A percentile compares a stretch with the other conserved stretches of the same genome.
phyloP scores from a whole-genome alignment of 75 land plant genomes.

The Isoetes taiwanensis region DNA sequence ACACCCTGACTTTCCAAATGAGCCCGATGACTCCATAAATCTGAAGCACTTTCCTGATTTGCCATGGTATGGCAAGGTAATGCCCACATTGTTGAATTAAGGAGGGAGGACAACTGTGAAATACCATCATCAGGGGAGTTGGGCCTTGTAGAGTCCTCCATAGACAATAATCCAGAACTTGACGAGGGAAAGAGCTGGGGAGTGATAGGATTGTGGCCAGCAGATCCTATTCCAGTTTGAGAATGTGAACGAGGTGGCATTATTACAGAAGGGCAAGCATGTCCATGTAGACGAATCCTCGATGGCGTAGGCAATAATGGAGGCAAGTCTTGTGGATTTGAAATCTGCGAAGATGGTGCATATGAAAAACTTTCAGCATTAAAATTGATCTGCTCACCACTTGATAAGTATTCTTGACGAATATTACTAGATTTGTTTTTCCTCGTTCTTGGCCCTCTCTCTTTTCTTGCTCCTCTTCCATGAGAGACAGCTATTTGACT shows the following conservation, averaged over 20 bases:
- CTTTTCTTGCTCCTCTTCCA: not conserved
- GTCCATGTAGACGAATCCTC: not conserved
- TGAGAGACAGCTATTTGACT: not conserved
- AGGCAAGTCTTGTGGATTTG: not conserved
- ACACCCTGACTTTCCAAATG: not conserved
- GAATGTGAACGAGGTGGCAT: conserved; percentile 4
- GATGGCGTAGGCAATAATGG: not conserved
- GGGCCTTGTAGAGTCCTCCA: not conserved
- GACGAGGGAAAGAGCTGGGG: conserved; percentile 12
- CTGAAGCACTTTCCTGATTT: not conserved
- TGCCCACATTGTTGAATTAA: not conserved
- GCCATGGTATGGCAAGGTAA: not conserved
- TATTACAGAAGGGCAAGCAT: conserved; percentile 6
- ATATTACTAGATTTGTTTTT: not conserved
- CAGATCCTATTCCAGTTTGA: not conserved
- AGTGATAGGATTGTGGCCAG: conserved; percentile 14
- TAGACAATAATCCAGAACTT: not conserved
- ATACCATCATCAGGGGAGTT: no score
- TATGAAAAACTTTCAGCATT: not conserved
- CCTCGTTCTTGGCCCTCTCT: not conserved
- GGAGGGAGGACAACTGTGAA: not conserved
- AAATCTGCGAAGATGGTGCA: not conserved
- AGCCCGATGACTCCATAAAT: not conserved
- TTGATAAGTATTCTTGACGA: not conserved
- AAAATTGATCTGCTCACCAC: not conserved